phyloP scores from a whole-genome alignment of 73 alveolate genomes.

The Tetrahymena borealis region DNA sequence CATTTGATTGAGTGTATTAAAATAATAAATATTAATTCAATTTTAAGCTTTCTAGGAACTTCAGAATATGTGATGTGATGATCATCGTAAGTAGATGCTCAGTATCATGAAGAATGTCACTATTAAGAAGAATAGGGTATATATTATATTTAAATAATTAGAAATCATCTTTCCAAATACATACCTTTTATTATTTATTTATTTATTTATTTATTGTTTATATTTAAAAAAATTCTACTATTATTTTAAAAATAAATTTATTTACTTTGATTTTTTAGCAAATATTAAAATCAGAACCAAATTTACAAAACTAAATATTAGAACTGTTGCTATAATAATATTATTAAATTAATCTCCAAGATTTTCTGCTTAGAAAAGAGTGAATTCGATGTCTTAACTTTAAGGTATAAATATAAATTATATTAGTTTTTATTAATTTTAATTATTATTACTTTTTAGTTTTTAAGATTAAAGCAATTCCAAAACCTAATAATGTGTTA shows the following conservation, averaged over 20 bases:
- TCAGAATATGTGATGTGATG: too few species aligned
- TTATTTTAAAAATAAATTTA: not conserved
- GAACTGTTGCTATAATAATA: not conserved
- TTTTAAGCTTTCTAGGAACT: too few species aligned
- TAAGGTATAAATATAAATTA: not conserved
- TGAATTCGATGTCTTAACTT: not conserved
- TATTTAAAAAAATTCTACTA: not conserved
- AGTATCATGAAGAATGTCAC: not conserved
- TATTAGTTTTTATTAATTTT: not conserved
- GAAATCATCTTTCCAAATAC: not conserved
- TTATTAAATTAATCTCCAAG: not conserved
- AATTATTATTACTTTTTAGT: not conserved
- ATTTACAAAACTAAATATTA: not conserved
- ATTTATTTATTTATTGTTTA: not conserved
- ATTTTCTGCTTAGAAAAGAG: not conserved
- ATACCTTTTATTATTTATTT: not conserved
- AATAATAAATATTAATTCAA: too few species aligned
- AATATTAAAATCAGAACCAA: not conserved
- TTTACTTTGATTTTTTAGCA: not conserved
- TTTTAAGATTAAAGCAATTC: constrained; percentile 63
- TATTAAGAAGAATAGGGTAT: not conserved
- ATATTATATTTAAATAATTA: not conserved
- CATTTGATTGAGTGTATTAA: too few species aligned
- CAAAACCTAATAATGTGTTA: constrained; percentile 89
- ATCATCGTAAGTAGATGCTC: not conserved